Base-by-base conservation (phyloP, 2,329 filamentous ascomycete genomes). In the Claviceps maximensis region DNA sequence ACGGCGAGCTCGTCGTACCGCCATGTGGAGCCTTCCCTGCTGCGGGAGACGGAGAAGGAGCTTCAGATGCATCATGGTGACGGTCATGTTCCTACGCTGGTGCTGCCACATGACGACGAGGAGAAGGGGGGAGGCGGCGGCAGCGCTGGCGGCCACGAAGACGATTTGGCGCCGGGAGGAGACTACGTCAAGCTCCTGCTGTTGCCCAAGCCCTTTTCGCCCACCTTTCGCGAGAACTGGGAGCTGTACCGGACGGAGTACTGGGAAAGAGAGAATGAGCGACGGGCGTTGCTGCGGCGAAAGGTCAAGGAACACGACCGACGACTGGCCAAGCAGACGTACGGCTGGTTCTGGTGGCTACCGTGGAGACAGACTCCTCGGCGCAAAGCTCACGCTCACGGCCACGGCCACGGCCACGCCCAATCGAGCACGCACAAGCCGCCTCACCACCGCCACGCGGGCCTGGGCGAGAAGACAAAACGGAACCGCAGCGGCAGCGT, bases 191-290 rank as follows among this genome's bases (percentile, higher is more conserved):
- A 95, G 67, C 77, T 98, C 1, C 74, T 97, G 19, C 75, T 98
- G 8, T 78, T 96, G 12, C 89, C 93, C 1, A 98, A 98, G 65
- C 89, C 90, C 0, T 98, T 98, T 64, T 94, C 88, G 6, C 85
- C 93, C 0, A 89, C 88, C 47, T 98, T 98, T 63, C 80, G 93
- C 21, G 90, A 97, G 67, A 95, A 95, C 58, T 98, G 93, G 93
- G 93, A 98, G 64, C 76, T 91, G 17, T 98, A 94, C 69, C 80
- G 93, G 51, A 83, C 85, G 36, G 90, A 96, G 56, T 98, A 96
- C 69, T 98, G 93, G 93, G 91, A 96, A 61, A 84, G 84, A 56
- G 93, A 98, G 67, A 98, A 98, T 64, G 89, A 95, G 67, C 83
- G 91, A 2, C 82, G 93, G 13, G 79, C 84, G 2, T 71, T 86